Percentiles rank a stretch among this genome's conserved stretches.
Conservation (phyloP, 345 rosid genomes). For the Cardamine resedifolia region DNA sequence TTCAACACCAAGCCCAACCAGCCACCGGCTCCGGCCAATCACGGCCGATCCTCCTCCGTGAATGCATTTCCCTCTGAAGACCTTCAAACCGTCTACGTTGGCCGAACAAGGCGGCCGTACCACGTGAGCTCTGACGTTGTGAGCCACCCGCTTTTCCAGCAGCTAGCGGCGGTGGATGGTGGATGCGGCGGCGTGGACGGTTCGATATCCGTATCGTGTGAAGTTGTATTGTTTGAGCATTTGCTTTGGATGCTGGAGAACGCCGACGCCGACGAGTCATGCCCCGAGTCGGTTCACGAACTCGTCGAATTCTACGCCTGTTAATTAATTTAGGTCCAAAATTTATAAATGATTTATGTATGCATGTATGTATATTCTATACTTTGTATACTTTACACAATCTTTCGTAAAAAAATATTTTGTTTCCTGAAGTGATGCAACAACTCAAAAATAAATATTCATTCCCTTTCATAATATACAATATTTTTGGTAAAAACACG, state of each 20-base stretch:
- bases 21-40: conserved; percentile 32
- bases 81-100: conserved; percentile 75
- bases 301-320: conserved; percentile 84
- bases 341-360: conserved; percentile 4
- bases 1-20: conserved; percentile 58
- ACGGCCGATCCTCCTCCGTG: conserved; percentile 40
- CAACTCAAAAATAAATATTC: conserved; percentile 7
- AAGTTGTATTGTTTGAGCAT: conserved; percentile 95
- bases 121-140: conserved; percentile 60
- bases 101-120: conserved; percentile 71
- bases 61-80: conserved; percentile 48
- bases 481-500: too few species aligned
- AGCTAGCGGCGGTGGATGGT: conserved; percentile 42
- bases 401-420: neutral
- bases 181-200: conserved; percentile 40
- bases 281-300: conserved; percentile 72
- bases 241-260: conserved; percentile 94
- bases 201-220: conserved; percentile 63
- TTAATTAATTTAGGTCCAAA: conserved; percentile 36
- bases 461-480: too few species aligned
- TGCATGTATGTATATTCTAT: conserved; percentile 35
- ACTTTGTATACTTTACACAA: conserved; percentile 29
- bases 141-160: conserved; percentile 49
- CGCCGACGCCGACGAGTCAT: conserved; percentile 67
- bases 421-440: neutral